A percentile compares a stretch with the other conserved stretches of the same genome.
These are phyloP conservation scores for Pichia cephalocereana DNA, from an alignment of 805 yeast species.

Conservation along the genomic window DNA sequence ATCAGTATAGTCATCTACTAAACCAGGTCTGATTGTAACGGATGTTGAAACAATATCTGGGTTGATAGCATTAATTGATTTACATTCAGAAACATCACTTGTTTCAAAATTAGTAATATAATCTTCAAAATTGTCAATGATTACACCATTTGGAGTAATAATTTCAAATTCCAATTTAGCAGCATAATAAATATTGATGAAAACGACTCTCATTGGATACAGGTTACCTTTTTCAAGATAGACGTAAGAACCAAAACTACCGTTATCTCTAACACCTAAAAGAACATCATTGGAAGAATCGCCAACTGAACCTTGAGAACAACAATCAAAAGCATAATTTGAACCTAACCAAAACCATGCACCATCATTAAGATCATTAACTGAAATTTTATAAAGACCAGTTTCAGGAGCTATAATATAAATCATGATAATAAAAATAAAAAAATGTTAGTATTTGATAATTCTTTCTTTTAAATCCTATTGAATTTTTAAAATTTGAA, in stretches of 20 bases:
- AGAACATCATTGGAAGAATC: constrained; percentile 1
- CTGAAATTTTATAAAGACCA: constrained; percentile 20
- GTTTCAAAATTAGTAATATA: constrained; percentile 11
- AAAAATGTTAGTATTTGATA: neutral
- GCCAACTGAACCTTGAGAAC: constrained; percentile 9
- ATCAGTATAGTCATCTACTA: neutral
- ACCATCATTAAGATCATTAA: constrained; percentile 21
- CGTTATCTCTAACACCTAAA: neutral
- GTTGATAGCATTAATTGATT: neutral
- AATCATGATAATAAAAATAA: constrained; percentile 10
- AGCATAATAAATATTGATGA: neutral
- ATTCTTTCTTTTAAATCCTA: neutral
- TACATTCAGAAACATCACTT: neutral
- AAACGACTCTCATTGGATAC: constrained; percentile 13
- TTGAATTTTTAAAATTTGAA: neutral
- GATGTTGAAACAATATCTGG: neutral
- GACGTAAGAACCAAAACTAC: constrained; percentile 2
- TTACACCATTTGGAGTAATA: constrained; percentile 4
- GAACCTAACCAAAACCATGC: constrained; percentile 24
- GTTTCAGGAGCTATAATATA: constrained; percentile 15
- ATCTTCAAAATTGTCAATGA: neutral
- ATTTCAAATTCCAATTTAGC: constrained; percentile 6
- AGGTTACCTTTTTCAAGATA: constrained; percentile 8
- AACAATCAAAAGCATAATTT: constrained; percentile 27
- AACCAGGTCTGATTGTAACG: neutral